These are phyloP conservation scores for Cladobotryum mycophilum DNA, from an alignment of 2,329 filamentous ascomycete genomes.

Conservation along the genomic window DNA sequence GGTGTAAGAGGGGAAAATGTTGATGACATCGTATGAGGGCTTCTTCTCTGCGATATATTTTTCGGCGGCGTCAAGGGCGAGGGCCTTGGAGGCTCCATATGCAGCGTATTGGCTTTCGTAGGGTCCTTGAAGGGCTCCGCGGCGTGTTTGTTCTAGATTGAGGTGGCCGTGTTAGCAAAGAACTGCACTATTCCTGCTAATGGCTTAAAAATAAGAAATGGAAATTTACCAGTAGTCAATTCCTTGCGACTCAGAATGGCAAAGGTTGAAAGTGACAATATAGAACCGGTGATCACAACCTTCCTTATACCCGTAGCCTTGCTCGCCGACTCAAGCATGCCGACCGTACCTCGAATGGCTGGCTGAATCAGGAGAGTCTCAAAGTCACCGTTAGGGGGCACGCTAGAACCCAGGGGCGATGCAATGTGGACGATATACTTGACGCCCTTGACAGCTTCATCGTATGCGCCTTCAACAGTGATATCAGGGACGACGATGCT, in stretches of 20 bases:
- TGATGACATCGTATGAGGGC: conserved; percentile 29
- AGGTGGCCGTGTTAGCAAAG: too few relatives aligned
- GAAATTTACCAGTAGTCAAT: too few relatives aligned
- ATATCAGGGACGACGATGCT: conserved; percentile 30
- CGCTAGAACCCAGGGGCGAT: conserved; percentile 16
- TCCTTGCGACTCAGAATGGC: background rate
- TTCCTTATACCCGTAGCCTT: conserved; percentile 27
- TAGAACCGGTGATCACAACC: conserved; percentile 37
- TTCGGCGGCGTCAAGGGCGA: conserved; percentile 27
- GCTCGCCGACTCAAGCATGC: conserved; percentile 28
- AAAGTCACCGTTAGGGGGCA: background rate
- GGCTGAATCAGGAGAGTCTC: conserved; percentile 20
- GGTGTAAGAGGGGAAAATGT: conserved; percentile 30
- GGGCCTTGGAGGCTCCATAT: conserved; percentile 30
- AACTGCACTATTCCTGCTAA: too few relatives aligned
- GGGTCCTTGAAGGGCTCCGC: background rate
- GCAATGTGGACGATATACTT: conserved; percentile 29
- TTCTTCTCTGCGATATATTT: conserved; percentile 24
- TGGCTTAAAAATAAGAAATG: too few relatives aligned
- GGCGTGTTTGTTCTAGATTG: background rate
- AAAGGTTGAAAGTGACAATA: conserved; percentile 12
- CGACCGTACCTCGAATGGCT: conserved; percentile 29
- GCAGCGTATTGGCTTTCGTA: conserved; percentile 12
- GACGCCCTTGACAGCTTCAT: conserved; percentile 31
- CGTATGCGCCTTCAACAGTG: conserved; percentile 28